Evolutionary conservation across 768 basidiomycete species (phyloP).

Genomic region (Tephrocybe sp.): DNA sequence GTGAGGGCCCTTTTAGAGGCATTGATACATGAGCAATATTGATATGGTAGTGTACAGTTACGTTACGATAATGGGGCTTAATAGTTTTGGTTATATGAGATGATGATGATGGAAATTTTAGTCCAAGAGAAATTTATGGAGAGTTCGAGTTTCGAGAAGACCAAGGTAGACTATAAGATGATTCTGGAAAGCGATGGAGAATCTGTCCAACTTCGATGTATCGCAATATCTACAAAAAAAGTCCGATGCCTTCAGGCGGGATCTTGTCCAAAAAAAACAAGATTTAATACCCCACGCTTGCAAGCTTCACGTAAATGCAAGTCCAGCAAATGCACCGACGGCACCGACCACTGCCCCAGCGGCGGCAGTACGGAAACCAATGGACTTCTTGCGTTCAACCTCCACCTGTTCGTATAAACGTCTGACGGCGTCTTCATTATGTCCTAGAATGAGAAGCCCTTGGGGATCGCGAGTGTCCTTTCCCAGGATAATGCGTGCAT

Average conservation of each 20-base stretch:
- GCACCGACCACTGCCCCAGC: constrained; percentile 61
- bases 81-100: too few relatives aligned
- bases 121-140: too few relatives aligned
- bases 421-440: constrained; percentile 45
- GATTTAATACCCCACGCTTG: not conserved
- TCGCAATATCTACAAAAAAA: too few relatives aligned
- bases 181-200: too few relatives aligned
- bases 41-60: too few relatives aligned
- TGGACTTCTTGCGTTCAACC: constrained; percentile 23
- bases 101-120: too few relatives aligned
- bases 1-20: constrained; percentile 50
- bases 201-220: too few relatives aligned
- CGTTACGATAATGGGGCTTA: too few relatives aligned
- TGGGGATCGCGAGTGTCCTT: constrained; percentile 31
- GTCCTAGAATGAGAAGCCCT: constrained; percentile 52
- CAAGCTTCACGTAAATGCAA: constrained; percentile 42
- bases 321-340: constrained; percentile 56
- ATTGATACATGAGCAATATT: constrained; percentile 28
- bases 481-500: constrained; percentile 38
- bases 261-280: not conserved
- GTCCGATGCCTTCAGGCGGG: not conserved
- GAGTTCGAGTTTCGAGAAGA: too few relatives aligned
- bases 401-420: constrained; percentile 33
- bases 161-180: too few relatives aligned
- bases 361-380: constrained; percentile 40